Evolutionary conservation across 352 stramenopile species (phyloP).

Genomic region (Phytophthora citricola): DNA sequence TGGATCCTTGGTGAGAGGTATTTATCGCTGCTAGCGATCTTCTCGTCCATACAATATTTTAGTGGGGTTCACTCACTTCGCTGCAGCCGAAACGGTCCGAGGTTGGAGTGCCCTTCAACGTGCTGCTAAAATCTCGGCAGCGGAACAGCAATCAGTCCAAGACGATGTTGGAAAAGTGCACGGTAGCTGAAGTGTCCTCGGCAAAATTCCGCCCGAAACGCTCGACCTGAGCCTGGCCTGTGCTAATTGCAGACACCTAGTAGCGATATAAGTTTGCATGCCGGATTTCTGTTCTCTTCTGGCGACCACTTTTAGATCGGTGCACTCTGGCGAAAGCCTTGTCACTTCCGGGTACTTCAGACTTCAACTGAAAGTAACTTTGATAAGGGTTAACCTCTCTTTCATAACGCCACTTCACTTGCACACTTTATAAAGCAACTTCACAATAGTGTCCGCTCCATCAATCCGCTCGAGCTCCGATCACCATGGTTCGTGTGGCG

Average conservation of each 20-base stretch:
- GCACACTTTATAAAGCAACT: conserved; percentile 10
- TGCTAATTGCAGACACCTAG: conserved; percentile 4
- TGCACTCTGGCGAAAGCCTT: too few relatives aligned
- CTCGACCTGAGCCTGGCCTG: conserved; percentile 6
- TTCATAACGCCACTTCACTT: neutral
- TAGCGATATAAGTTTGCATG: conserved; percentile 2
- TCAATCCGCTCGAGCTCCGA: conserved; percentile 9
- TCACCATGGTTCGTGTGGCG: conserved; percentile 78
- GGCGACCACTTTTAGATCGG: too few relatives aligned
- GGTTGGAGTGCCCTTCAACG: neutral
- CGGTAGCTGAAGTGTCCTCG: conserved; percentile 15
- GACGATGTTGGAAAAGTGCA: neutral
- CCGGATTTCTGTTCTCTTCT: neutral
- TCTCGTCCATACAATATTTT: too few relatives aligned
- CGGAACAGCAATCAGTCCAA: neutral
- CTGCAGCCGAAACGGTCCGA: neutral
- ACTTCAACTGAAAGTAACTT: too few relatives aligned
- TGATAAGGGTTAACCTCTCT: too few relatives aligned
- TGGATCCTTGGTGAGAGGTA: too few relatives aligned
- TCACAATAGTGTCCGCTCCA: conserved; percentile 2
- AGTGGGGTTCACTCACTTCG: too few relatives aligned
- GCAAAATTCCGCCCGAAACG: conserved; percentile 27
- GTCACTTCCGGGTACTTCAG: too few relatives aligned
- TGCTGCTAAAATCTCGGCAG: neutral
- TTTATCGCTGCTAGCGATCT: too few relatives aligned